Evolutionary conservation across 345 rosid species (phyloP).

Genomic region (Mangifera indica): DNA sequence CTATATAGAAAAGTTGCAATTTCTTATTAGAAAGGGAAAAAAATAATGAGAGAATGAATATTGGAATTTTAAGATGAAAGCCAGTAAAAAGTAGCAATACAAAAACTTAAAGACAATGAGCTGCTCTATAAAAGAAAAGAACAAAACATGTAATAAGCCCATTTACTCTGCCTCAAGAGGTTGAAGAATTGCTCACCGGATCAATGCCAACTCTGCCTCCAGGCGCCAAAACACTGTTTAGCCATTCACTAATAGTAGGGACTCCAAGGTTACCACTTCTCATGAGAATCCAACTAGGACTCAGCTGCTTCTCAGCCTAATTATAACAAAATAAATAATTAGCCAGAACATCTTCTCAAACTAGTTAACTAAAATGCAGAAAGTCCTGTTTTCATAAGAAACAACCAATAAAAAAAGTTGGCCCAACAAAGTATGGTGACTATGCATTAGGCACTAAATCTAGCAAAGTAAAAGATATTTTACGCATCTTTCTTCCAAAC

Average conservation of each 20-base stretch:
- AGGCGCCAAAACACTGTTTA: constrained; percentile 73
- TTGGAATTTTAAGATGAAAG: neutral
- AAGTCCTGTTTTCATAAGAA: neutral
- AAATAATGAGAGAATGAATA: neutral
- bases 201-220: constrained; percentile 92
- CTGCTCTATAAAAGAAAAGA: neutral
- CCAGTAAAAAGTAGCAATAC: neutral
- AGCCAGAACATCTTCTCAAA: neutral
- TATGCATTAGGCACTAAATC: neutral
- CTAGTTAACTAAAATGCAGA: neutral
- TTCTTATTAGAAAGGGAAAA: neutral
- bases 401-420: neutral
- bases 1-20: neutral
- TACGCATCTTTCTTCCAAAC: constrained; percentile 31
- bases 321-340: neutral
- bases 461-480: neutral
- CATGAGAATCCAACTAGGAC: constrained; percentile 87
- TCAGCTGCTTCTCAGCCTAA: constrained; percentile 89
- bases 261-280: constrained; percentile 92
- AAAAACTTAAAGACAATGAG: neutral
- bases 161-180: constrained; percentile 18
- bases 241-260: constrained; percentile 85
- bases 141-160: neutral
- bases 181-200: constrained; percentile 67
- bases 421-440: neutral